Conservation (phyloP, 805 yeast species). For the Wickerhamomyces mucosus region DNA sequence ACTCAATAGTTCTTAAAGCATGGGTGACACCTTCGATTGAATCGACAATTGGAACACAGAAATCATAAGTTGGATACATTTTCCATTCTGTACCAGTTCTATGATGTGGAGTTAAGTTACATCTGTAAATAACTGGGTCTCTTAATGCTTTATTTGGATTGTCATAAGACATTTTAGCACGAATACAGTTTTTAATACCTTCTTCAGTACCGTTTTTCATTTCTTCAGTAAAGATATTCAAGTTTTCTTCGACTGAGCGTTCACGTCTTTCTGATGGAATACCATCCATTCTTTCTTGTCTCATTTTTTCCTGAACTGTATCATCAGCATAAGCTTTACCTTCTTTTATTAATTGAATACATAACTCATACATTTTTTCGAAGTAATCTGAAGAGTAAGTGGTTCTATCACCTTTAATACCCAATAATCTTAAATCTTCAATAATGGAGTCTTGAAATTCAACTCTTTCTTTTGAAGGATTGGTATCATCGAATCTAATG, state of each 20-base stretch:
- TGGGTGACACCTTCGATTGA: constrained; percentile 96
- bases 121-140: constrained; percentile 97
- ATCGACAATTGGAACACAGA: constrained; percentile 97
- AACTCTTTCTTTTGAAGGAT: constrained; percentile 91
- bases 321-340: constrained; percentile 98
- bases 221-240: constrained; percentile 75
- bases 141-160: constrained; percentile 91
- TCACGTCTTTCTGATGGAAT: constrained; percentile 87
- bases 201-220: constrained; percentile 92
- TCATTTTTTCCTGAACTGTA: constrained; percentile 89
- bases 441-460: constrained; percentile 92
- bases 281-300: constrained; percentile 98
- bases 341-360: constrained; percentile 80
- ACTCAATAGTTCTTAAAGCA: constrained; percentile 95
- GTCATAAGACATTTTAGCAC: constrained; percentile 93
- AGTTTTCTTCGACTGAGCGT: constrained; percentile 86
- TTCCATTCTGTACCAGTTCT: constrained; percentile 93
- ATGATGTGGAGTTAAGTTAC: constrained; percentile 96
- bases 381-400: constrained; percentile 94
- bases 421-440: constrained; percentile 84
- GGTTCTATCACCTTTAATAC: constrained; percentile 83
- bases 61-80: constrained; percentile 96
- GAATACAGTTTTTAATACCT: constrained; percentile 85
- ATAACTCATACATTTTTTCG: constrained; percentile 80
- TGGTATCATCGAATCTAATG: constrained; percentile 96